These are phyloP conservation scores for Annona squamosa DNA, from an alignment of 164 flowering plant genomes.

Conservation along the genomic window DNA sequence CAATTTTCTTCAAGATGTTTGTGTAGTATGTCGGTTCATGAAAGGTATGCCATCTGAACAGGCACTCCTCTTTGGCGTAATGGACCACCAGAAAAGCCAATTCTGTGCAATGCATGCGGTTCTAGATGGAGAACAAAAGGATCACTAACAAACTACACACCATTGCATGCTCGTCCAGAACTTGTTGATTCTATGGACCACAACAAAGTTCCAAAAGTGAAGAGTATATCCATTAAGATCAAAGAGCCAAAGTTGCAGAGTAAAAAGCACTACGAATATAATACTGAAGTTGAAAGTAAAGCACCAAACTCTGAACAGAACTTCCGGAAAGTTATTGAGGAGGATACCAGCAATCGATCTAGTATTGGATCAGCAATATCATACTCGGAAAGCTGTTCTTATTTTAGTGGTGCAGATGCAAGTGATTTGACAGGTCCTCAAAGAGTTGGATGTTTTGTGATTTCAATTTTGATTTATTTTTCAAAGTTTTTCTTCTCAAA, in stretches of 20 bases:
- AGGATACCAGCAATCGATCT: slow-evolving; percentile 82
- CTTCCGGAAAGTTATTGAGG: slow-evolving; percentile 52
- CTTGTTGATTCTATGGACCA: slow-evolving; percentile 54
- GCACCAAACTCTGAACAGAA: slow-evolving; percentile 33
- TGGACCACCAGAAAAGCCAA: slow-evolving; percentile 98
- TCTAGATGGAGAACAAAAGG: slow-evolving; percentile 99
- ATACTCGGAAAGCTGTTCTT: slow-evolving; percentile 88
- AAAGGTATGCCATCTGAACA: slow-evolving; percentile 17
- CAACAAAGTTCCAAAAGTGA: slow-evolving; percentile 46
- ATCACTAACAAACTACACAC: slow-evolving; percentile 85
- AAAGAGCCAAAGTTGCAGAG: slow-evolving; percentile 58
- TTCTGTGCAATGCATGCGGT: slow-evolving; percentile 98
- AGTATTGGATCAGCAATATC: slow-evolving; percentile 96
- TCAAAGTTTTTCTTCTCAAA: background rate
- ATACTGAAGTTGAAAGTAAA: slow-evolving; percentile 23
- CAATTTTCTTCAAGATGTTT: background rate
- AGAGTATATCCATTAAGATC: slow-evolving; percentile 44
- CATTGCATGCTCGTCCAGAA: slow-evolving; percentile 79
- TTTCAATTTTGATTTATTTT: background rate
- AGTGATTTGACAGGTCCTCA: slow-evolving; percentile 79
- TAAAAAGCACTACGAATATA: slow-evolving; percentile 43
- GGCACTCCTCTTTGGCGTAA: slow-evolving; percentile 99
- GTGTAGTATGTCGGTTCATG: slow-evolving; percentile 1
- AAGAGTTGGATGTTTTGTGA: background rate
- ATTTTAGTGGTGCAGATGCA: slow-evolving; percentile 64